A percentile compares a stretch with the other conserved stretches of the same genome.
These are phyloP conservation scores for Reticulascus tulasneorum DNA, from an alignment of 2,329 filamentous ascomycete genomes.

Conservation along the genomic window DNA sequence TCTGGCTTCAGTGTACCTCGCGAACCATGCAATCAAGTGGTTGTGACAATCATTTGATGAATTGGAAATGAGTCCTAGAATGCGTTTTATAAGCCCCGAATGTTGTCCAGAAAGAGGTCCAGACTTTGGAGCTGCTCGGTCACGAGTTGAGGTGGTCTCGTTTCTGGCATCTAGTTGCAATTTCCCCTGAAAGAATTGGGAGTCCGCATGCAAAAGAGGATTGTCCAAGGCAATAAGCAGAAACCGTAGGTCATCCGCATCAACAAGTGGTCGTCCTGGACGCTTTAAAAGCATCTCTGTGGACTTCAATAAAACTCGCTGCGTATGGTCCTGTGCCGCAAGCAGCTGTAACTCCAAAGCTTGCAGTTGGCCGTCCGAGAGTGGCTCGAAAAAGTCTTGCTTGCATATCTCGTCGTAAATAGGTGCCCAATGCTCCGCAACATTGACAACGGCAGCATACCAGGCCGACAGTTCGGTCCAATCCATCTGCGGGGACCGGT, in stretches of 20 bases:
- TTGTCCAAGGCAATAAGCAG: conserved; percentile 76
- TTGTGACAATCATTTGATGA: conserved; percentile 71
- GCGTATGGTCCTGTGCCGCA: conserved; percentile 63
- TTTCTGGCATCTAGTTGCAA: too few relatives aligned
- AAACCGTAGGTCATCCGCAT: conserved; percentile 70
- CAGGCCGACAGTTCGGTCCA: conserved; percentile 70
- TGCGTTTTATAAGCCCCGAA: conserved; percentile 79
- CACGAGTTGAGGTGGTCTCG: too few relatives aligned
- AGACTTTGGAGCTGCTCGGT: conserved; percentile 22
- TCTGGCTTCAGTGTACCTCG: conserved; percentile 61
- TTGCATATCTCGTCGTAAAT: conserved; percentile 50
- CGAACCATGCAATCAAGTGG: conserved; percentile 74
- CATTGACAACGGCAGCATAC: conserved; percentile 67
- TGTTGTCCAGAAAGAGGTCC: conserved; percentile 60
- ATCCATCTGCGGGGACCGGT: conserved; percentile 66
- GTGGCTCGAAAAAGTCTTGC: conserved; percentile 23
- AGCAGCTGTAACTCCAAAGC: conserved; percentile 44
- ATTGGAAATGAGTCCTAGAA: conserved; percentile 76
- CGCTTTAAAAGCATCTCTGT: conserved; percentile 77
- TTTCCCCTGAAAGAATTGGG: conserved; percentile 35
- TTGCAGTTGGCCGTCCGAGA: conserved; percentile 32
- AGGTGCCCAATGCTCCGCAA: conserved; percentile 63
- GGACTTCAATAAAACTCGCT: conserved; percentile 69
- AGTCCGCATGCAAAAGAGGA: conserved; percentile 60
- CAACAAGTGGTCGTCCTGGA: conserved; percentile 65